A percentile compares a stretch with the other conserved stretches of the same genome.
phyloP scores from a whole-genome alignment of 306 rosid genomes.

The Coriaria nepalensis region DNA sequence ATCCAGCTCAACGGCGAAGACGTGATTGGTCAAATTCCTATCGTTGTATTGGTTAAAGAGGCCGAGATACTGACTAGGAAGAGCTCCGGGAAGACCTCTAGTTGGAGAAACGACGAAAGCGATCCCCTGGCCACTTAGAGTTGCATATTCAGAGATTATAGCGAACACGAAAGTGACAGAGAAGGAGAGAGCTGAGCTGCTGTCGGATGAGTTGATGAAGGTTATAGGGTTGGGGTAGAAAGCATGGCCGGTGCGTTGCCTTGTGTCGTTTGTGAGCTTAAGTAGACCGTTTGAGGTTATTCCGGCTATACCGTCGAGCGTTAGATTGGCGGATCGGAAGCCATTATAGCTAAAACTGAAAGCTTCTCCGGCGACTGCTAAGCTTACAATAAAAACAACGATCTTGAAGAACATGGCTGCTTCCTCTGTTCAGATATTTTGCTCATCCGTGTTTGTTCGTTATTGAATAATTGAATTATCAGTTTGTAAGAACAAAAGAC shows the following conservation, averaged over 20 bases:
- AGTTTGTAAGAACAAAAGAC: too few relatives aligned
- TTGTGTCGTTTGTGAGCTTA: constrained; percentile 36
- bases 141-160: constrained; percentile 19
- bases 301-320: constrained; percentile 35
- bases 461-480: too few relatives aligned
- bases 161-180: constrained; percentile 52
- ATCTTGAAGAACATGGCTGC: constrained; percentile 23
- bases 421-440: too few relatives aligned
- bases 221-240: constrained; percentile 32
- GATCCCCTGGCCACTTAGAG: constrained; percentile 45
- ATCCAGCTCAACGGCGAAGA: constrained; percentile 52
- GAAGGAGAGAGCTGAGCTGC: constrained; percentile 32
- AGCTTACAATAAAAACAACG: constrained; percentile 3
- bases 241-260: constrained; percentile 39
- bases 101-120: constrained; percentile 43
- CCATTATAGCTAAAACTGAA: constrained; percentile 29
- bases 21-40: constrained; percentile 27
- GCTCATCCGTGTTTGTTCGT: too few relatives aligned
- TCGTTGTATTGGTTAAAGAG: constrained; percentile 29
- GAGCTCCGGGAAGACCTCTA: constrained; percentile 24
- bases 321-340: constrained; percentile 21
- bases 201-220: constrained; percentile 27
- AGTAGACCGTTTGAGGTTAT: constrained; percentile 35
- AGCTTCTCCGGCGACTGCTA: constrained; percentile 15
- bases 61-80: constrained; percentile 39